Base-by-base conservation (phyloP, 2,329 filamentous ascomycete species). In the Fusarium sp. region DNA sequence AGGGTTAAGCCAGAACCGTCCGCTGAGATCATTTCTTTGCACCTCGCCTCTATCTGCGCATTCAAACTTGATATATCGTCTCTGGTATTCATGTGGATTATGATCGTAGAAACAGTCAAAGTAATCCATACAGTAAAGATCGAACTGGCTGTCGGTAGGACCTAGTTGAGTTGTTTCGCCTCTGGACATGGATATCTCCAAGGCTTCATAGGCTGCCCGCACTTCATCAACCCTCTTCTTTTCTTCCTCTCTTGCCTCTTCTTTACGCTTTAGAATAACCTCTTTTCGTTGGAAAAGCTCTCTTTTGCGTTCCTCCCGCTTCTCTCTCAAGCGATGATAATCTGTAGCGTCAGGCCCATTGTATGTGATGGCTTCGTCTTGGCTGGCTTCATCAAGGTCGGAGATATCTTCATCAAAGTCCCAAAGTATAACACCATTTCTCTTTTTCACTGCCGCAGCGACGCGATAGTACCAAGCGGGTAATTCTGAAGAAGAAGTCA, bases 61-160 rank as follows among this genome's bases (percentile, higher is more conserved):
- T 7, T 68, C 25, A 3, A 68, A 28, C 11, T 33, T 42, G 21
- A 57, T 3, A 6, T 53, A 61, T 12, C 40, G 32, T 5, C 25
- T 67, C 10, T 21, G 33, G 3, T 37, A 52, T 0, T 23, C 46
- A 6, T 16, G 30, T 2, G 46, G 38, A 11, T 33, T 61, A 7
- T 33, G 30, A 4, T 61, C 40, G 16, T 49, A 68, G 4, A 68
- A 49, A 2, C 4, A 4, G 12, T 54, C 30, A 35, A 68, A 53
- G 63, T 61, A 67, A 16, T 67, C 63, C 11, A 43, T 32, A 11
- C 43, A 64, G 25, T 52, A 33, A 4, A 69, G 64, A 23, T 69
- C 64, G n/a, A 64, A 69, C 13, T 49, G 50, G 6, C 47, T 57
- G 19, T 64, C 43, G 9, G 69, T 13, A 28, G 35, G 23, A 23